phyloP scores from a whole-genome alignment of 73 alveolate genomes.

The Symbiodinium pilosum region DNA sequence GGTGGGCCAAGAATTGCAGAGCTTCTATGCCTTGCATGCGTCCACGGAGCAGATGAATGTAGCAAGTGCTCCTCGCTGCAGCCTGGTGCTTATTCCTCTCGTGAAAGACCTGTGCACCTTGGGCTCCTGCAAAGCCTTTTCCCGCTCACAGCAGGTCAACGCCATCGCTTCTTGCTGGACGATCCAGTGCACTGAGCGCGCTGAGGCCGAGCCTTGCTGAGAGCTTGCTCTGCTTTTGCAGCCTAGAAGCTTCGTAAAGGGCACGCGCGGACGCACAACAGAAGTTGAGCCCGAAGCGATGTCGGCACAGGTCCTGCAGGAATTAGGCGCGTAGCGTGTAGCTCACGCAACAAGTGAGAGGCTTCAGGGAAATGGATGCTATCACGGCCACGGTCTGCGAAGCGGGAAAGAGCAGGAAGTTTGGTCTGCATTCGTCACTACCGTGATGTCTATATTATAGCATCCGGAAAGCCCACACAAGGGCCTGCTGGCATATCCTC shows the following conservation, averaged over 20 bases:
- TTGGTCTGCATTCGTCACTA: too few species aligned
- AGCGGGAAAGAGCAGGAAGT: too few species aligned
- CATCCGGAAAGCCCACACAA: not conserved
- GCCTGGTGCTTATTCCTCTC: not conserved
- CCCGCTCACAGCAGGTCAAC: slow-evolving; percentile 22
- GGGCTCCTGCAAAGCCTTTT: not conserved
- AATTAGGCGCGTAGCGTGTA: not conserved
- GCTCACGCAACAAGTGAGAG: too few species aligned
- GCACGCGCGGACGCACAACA: too few species aligned
- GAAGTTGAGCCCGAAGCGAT: not conserved
- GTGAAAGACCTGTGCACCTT: not conserved
- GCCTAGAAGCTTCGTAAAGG: too few species aligned
- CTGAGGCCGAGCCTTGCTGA: slow-evolving; percentile 59
- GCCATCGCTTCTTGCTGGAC: not conserved
- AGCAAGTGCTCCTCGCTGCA: too few species aligned
- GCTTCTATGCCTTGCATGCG: too few species aligned
- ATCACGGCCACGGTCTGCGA: too few species aligned
- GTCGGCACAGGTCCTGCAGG: not conserved
- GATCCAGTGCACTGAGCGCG: not conserved
- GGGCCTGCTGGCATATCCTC: not conserved
- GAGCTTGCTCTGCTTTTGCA: too few species aligned
- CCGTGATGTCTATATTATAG: not conserved
- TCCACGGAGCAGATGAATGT: too few species aligned
- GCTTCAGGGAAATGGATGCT: too few species aligned
- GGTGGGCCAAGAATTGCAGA: too few species aligned